A percentile compares a stretch with the other conserved stretches of the same genome.
Conservation (phyloP, 192 early-diverging fungal species). For the Paraglomus occultum region DNA sequence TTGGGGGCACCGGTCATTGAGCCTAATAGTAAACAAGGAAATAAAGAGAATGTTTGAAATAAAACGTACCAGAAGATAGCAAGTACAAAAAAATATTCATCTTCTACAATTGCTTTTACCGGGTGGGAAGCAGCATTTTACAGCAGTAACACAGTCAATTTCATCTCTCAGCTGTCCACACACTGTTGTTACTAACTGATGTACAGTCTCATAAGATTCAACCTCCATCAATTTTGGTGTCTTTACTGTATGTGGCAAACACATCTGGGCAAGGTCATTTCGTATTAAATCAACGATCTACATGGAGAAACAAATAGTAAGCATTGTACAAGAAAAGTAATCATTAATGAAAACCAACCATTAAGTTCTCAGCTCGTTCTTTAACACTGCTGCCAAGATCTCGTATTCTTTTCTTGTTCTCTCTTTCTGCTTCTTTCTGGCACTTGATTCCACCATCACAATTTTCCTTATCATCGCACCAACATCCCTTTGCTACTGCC, state of each 20-base stretch:
- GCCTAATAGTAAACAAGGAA: constrained; percentile 37
- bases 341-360: constrained; percentile 55
- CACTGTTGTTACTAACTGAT: constrained; percentile 91
- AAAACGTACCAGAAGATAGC: background rate
- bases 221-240: constrained; percentile 86
- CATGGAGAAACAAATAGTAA: background rate
- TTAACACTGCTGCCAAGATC: constrained; percentile 70
- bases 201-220: constrained; percentile 87
- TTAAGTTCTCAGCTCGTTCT: constrained; percentile 94
- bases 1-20: constrained; percentile 99
- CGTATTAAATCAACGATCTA: constrained; percentile 95
- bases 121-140: constrained; percentile 84
- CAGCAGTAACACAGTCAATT: constrained; percentile 65
- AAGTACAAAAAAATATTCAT: background rate
- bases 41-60: background rate
- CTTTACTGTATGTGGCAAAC: constrained; percentile 57
- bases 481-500: constrained; percentile 44
- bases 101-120: constrained; percentile 34
- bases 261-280: constrained; percentile 84
- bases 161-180: constrained; percentile 55
- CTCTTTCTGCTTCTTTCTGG: constrained; percentile 30
- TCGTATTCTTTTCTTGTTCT: constrained; percentile 42
- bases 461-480: constrained; percentile 40
- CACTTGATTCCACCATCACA: constrained; percentile 37
- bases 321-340: constrained; percentile 1